Percentiles rank a stretch among this genome's conserved stretches.
Evolutionary conservation across 2,329 filamentous ascomycete genomes (phyloP).

Genomic region (Xylaria digitata): DNA sequence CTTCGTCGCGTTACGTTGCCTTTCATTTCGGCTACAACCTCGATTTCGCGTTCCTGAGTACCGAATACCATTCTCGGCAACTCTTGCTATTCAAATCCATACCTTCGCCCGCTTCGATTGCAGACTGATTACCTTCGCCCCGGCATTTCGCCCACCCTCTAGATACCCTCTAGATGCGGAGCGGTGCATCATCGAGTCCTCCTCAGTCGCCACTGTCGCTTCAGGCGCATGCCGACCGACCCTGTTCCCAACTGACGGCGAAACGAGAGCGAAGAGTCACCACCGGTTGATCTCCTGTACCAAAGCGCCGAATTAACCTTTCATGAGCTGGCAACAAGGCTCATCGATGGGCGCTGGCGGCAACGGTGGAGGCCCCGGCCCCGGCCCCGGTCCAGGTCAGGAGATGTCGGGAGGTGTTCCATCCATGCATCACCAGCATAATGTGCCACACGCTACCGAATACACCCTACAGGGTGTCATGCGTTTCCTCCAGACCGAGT

Average conservation of each 20-base stretch:
- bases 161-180: constrained; percentile 21
- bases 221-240: constrained; percentile 45
- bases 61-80: background rate
- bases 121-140: background rate
- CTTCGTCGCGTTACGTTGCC: constrained; percentile 11
- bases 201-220: background rate
- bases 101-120: background rate
- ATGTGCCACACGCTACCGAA: constrained; percentile 69
- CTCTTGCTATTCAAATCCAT: too few relatives aligned
- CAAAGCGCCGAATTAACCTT: constrained; percentile 11
- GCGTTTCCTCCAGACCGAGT: constrained; percentile 99
- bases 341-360: constrained; percentile 55
- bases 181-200: constrained; percentile 17
- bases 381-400: constrained; percentile 58
- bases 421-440: constrained; percentile 55
- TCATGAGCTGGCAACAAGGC: constrained; percentile 54
- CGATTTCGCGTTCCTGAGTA: background rate
- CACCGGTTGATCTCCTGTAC: constrained; percentile 32
- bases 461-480: constrained; percentile 83
- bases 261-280: constrained; percentile 44
- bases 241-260: constrained; percentile 40
- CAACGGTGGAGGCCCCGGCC: constrained; percentile 56
- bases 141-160: constrained; percentile 6
- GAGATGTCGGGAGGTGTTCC: constrained; percentile 48
- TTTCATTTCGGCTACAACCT: background rate